Evolutionary conservation across 1,284 basidiomycete species (phyloP).

Genomic region (Leccinum solheimii): DNA sequence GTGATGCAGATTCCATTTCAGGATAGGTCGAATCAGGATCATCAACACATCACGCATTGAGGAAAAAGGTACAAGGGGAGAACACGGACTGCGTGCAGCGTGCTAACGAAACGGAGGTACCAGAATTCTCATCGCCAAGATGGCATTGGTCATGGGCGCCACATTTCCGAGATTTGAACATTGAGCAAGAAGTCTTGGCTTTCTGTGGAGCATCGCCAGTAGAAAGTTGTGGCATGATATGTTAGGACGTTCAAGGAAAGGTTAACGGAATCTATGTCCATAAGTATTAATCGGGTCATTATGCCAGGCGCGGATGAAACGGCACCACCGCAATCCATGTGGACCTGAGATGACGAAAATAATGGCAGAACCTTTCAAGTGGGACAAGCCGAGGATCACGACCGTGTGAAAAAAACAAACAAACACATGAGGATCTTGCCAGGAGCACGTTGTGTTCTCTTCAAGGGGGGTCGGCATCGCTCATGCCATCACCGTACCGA

Average conservation of each 20-base stretch:
- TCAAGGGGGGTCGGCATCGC: background rate
- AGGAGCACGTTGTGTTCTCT: background rate
- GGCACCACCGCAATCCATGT: background rate
- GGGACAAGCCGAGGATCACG: too few relatives aligned
- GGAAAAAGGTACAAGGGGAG: conserved; percentile 3
- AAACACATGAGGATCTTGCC: too few relatives aligned
- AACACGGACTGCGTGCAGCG: background rate
- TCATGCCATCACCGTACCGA: background rate
- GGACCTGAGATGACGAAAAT: too few relatives aligned
- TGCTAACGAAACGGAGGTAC: background rate
- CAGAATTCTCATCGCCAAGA: background rate
- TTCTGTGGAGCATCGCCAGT: background rate
- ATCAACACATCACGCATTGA: background rate
- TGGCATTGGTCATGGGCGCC: background rate
- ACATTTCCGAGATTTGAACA: background rate
- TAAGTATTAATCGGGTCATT: too few relatives aligned
- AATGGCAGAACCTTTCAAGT: too few relatives aligned
- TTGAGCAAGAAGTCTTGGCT: background rate
- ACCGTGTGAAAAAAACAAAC: too few relatives aligned
- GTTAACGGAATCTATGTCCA: background rate
- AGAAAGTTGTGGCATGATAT: background rate
- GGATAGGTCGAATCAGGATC: background rate
- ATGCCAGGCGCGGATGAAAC: too few relatives aligned
- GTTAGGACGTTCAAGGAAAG: background rate
- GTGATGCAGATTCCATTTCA: conserved; percentile 8